A percentile compares a stretch with the other conserved stretches of the same genome.
Conservation (phyloP, 2,329 filamentous ascomycete genomes). For the Cladobotryum protrusum region DNA sequence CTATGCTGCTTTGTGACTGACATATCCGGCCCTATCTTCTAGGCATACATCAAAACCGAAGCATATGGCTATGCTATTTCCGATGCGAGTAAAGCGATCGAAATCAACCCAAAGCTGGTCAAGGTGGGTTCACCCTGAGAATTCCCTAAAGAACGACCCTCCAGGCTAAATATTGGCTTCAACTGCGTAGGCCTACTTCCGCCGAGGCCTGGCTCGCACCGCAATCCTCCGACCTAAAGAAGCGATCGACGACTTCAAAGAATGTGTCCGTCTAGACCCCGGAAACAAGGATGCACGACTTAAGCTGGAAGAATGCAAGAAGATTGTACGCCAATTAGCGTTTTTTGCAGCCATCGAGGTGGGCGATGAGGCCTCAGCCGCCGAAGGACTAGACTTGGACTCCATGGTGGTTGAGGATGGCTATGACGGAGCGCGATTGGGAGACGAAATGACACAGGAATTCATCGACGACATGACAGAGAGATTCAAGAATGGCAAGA, state of each 20-base stretch:
- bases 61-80: conserved; percentile 88
- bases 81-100: conserved; percentile 86
- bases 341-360: conserved; percentile 96
- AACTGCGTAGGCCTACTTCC: conserved; percentile 72
- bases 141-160: neutral
- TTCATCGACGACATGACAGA: conserved; percentile 98
- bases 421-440: conserved; percentile 79
- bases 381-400: conserved; percentile 83
- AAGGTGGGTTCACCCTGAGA: conserved; percentile 58
- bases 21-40: conserved; percentile 10
- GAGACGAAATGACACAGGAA: conserved; percentile 83
- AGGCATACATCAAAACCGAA: conserved; percentile 95
- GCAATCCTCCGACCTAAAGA: conserved; percentile 86
- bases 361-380: conserved; percentile 83
- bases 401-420: conserved; percentile 73
- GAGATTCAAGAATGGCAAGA: conserved; percentile 93
- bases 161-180: conserved; percentile 7
- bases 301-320: conserved; percentile 89
- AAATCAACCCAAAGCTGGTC: conserved; percentile 78
- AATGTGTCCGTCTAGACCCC: conserved; percentile 81
- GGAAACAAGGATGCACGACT: conserved; percentile 84
- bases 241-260: conserved; percentile 85
- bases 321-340: conserved; percentile 83
- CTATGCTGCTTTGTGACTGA: conserved; percentile 42
- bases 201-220: conserved; percentile 83